A percentile compares a stretch with the other conserved stretches of the same genome.
Evolutionary conservation across 306 rosid genomes (phyloP).

Genomic region (Fagus crenata): DNA sequence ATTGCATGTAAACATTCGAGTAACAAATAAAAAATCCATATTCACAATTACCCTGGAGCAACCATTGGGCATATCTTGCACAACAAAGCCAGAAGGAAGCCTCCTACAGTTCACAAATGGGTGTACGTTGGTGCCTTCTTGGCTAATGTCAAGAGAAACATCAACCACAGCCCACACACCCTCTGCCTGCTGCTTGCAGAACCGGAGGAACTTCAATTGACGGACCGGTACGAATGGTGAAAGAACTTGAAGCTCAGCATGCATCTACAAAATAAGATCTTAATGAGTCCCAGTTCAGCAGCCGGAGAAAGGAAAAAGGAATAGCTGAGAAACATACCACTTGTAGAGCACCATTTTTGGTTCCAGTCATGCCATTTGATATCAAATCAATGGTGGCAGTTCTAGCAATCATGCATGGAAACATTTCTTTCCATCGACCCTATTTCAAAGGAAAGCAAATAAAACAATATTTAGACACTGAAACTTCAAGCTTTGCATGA

Average conservation of each 20-base stretch:
- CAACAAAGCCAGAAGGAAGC: constrained; percentile 87
- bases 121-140: constrained; percentile 31
- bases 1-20: constrained; percentile 6
- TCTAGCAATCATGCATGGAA: constrained; percentile 62
- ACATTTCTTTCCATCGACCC: constrained; percentile 85
- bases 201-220: constrained; percentile 63
- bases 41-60: constrained; percentile 58
- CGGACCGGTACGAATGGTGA: constrained; percentile 84
- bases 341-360: constrained; percentile 63
- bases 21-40: neutral
- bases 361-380: constrained; percentile 54
- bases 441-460: constrained; percentile 31
- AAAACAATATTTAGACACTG: constrained; percentile 8
- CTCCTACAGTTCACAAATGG: constrained; percentile 49
- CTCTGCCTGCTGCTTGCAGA: constrained; percentile 72
- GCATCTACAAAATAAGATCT: constrained; percentile 49
- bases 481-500: constrained; percentile 10
- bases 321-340: constrained; percentile 50
- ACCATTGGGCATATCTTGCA: constrained; percentile 76
- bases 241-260: constrained; percentile 75
- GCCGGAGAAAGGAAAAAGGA: neutral
- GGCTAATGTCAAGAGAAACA: constrained; percentile 56
- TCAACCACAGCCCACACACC: constrained; percentile 90
- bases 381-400: constrained; percentile 54
- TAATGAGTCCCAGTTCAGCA: constrained; percentile 18